A percentile compares a stretch with the other conserved stretches of the same genome.
Evolutionary conservation across 495 filamentous ascomycete species (phyloP).

Genomic region (Lindgomyces ingoldianus): DNA sequence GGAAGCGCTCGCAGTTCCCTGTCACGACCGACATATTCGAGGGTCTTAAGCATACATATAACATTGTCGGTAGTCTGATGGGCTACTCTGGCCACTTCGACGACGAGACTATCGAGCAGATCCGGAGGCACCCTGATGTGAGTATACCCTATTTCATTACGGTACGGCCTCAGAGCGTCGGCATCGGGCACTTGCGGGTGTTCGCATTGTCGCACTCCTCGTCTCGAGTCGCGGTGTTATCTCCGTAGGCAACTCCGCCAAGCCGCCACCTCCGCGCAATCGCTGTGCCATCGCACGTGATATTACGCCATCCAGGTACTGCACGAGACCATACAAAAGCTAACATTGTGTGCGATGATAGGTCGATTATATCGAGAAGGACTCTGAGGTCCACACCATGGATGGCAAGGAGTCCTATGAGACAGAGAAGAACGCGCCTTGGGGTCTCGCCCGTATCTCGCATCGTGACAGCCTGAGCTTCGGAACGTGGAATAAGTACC

Average conservation of each 20-base stretch:
- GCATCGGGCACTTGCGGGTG: not conserved
- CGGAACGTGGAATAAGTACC: slow-evolving; percentile 95
- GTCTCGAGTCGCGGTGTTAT: slow-evolving; percentile 16
- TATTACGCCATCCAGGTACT: slow-evolving; percentile 22
- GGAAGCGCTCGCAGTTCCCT: slow-evolving; percentile 82
- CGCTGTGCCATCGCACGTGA: slow-evolving; percentile 31
- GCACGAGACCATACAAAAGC: not conserved
- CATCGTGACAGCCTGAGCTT: slow-evolving; percentile 85
- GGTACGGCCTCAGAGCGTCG: slow-evolving; percentile 1
- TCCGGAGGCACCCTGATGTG: slow-evolving; percentile 96
- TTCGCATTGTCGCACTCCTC: not conserved
- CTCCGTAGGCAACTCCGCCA: slow-evolving; percentile 31
- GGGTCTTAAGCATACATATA: slow-evolving; percentile 93
- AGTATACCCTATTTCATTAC: slow-evolving; percentile 50
- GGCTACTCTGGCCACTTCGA: slow-evolving; percentile 98
- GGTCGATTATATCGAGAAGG: slow-evolving; percentile 96
- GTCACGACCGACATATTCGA: slow-evolving; percentile 69
- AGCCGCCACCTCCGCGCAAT: slow-evolving; percentile 12
- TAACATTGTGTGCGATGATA: slow-evolving; percentile 46
- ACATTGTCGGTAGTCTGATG: slow-evolving; percentile 77
- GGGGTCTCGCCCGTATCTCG: slow-evolving; percentile 97
- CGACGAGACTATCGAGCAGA: slow-evolving; percentile 85
- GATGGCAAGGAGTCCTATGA: slow-evolving; percentile 47
- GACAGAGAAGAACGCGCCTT: slow-evolving; percentile 88
- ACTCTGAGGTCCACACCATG: slow-evolving; percentile 86